Base-by-base conservation (phyloP, 2,329 filamentous ascomycete genomes). In the Trichophyton schoenleinii region DNA sequence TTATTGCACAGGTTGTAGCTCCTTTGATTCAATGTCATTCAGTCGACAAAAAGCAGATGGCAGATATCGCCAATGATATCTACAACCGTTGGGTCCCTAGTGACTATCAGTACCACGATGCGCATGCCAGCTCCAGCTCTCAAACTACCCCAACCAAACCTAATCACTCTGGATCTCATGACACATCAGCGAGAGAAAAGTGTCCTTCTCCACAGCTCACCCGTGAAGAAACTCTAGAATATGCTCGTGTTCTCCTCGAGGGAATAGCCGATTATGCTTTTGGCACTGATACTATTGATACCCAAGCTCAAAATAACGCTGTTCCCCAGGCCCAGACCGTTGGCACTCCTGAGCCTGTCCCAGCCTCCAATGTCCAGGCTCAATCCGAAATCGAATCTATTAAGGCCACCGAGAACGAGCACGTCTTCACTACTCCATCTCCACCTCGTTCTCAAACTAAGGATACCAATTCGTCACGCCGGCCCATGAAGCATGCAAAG, bases 1-100 rank as follows among this genome's bases (percentile, higher is more conserved):
- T 71, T 11, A 60, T 57, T 28, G 66, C 66, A 0, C 62, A 67
- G 2, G 63, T 70, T 34, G 18, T 69, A 13, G 62, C 55, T 1
- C 68, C 69, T 15, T 25, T 58, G 2, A 58, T 58, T 13, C 20
- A 44, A 36, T 34, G 41, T n/a, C 25, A 55, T 3, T 55, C 49
- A 18, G 31, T 36, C 28, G 49, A 55, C 9, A 49, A 49, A 49
- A 28, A 28, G 22, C 46, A 28, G 9, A 49, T 49, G 46, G 11
- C 11, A 11, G 20, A 11, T 3, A 49, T 3, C 1, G 46, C 46
- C 11, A 28, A 11, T 13, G 13, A 11, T 4, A 49, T 49, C 20
- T 49, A 28, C 13, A 13, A 49, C 20, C 20, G 46, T 9, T 49
- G 46, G 46, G 20, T 49, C 2, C 46, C 20, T 13, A 25, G 8